phyloP scores from a whole-genome alignment of 2,329 filamentous ascomycete species.

The Amesomyces nigricolor region DNA sequence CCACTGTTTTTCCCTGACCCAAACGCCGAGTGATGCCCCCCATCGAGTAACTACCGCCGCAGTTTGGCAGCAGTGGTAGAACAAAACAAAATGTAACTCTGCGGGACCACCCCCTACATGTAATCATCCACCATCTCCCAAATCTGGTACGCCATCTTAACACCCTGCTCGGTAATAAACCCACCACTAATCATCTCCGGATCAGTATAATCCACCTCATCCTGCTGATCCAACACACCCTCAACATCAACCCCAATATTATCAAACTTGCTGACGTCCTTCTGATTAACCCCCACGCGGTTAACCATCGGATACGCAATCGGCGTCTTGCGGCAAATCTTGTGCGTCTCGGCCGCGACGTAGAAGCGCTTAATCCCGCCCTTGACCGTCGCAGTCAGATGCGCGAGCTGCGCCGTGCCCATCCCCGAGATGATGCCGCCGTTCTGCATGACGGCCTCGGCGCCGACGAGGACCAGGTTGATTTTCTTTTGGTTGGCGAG shows the following conservation, averaged over 20 bases:
- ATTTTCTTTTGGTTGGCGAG: conserved; percentile 62
- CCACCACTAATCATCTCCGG: conserved; percentile 60
- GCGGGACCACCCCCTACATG: conserved; percentile 2
- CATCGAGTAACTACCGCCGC: too few species aligned
- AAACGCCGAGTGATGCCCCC: too few species aligned
- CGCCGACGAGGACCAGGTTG: conserved; percentile 60
- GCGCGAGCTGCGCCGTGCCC: conserved; percentile 79
- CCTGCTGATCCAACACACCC: conserved; percentile 34
- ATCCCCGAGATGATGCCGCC: conserved; percentile 87
- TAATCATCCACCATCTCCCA: conserved; percentile 27
- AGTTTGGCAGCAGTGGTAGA: too few species aligned
- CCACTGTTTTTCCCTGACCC: too few species aligned
- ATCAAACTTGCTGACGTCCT: conserved; percentile 34
- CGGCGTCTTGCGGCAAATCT: conserved; percentile 86
- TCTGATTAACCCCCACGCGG: conserved; percentile 62
- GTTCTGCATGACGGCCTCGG: conserved; percentile 89
- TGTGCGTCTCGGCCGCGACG: conserved; percentile 91
- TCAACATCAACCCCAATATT: conserved; percentile 18
- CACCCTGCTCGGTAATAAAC: conserved; percentile 70
- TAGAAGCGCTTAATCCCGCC: conserved; percentile 58
- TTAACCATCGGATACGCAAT: conserved; percentile 69
- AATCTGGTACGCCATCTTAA: conserved; percentile 51
- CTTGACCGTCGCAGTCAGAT: conserved; percentile 63
- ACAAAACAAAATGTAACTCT: too few species aligned
- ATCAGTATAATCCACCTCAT: conserved; percentile 68